A percentile compares a stretch with the other conserved stretches of the same genome.
Evolutionary conservation across 2,329 filamentous ascomycete genomes (phyloP).

Genomic region (Escovopsis sp.): DNA sequence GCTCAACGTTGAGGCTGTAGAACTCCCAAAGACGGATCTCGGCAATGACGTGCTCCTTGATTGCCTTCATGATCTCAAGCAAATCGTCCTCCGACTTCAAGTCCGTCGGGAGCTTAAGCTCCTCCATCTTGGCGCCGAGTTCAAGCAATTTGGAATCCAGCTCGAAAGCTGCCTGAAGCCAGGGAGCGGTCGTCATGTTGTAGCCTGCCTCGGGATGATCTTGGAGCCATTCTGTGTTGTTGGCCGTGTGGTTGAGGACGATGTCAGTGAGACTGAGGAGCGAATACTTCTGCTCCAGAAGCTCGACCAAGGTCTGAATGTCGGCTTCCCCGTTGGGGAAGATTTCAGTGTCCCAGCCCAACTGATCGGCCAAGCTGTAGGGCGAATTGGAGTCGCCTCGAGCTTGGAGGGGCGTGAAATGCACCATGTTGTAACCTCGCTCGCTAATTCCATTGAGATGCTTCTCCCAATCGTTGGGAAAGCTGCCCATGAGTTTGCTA

Average conservation of each 20-base stretch:
- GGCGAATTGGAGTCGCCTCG: conserved; percentile 88
- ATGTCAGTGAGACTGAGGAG: conserved; percentile 87
- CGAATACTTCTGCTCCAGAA: conserved; percentile 72
- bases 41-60: conserved; percentile 68
- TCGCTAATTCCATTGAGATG: conserved; percentile 79
- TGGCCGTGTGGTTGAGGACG: conserved; percentile 93
- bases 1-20: conserved; percentile 70
- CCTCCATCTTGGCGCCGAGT: conserved; percentile 58
- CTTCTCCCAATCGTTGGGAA: conserved; percentile 77
- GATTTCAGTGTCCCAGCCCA: conserved; percentile 64
- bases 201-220: conserved; percentile 94
- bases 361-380: conserved; percentile 91
- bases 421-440: conserved; percentile 96
- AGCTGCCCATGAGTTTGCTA: conserved; percentile 96
- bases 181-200: conserved; percentile 80
- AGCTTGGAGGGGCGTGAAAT: conserved; percentile 88
- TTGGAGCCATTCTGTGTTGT: conserved; percentile 89
- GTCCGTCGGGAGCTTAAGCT: conserved; percentile 60
- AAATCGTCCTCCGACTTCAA: conserved; percentile 60
- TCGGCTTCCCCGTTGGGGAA: conserved; percentile 82
- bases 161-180: conserved; percentile 49
- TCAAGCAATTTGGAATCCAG: conserved; percentile 53
- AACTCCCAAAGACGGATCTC: conserved; percentile 82
- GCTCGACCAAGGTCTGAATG: conserved; percentile 59
- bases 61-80: conserved; percentile 64